Percentiles rank a stretch among this genome's conserved stretches.
Evolutionary conservation across 192 early-diverging fungal genomes (phyloP).

Genomic region (Backusella psychrophila): DNA sequence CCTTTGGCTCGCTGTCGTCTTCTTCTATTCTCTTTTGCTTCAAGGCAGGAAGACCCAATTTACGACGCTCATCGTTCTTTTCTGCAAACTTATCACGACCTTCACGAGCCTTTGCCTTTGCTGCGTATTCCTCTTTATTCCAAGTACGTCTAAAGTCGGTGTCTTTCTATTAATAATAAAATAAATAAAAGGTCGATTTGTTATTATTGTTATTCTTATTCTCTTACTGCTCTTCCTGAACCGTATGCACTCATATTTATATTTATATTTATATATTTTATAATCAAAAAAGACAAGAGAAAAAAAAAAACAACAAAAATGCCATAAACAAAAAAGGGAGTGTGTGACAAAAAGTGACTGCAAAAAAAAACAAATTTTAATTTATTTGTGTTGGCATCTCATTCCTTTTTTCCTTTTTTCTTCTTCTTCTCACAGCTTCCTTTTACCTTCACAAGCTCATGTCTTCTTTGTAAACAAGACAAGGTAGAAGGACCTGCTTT

Average conservation of each 20-base stretch:
- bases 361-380: too few relatives aligned
- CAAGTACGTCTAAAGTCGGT: slow-evolving; percentile 43
- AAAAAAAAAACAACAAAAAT: not conserved
- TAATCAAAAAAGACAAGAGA: not conserved
- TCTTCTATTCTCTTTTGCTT: slow-evolving; percentile 14
- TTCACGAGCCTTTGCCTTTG: slow-evolving; percentile 31
- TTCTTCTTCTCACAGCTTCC: too few relatives aligned
- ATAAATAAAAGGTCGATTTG: not conserved
- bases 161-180: slow-evolving; percentile 29
- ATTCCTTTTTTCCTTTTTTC: too few relatives aligned
- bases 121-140: slow-evolving; percentile 45
- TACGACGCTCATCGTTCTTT: slow-evolving; percentile 39
- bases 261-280: not conserved
- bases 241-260: slow-evolving; percentile 19
- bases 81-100: slow-evolving; percentile 27
- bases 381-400: too few relatives aligned
- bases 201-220: not conserved
- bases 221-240: slow-evolving; percentile 18
- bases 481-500: too few relatives aligned
- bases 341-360: too few relatives aligned
- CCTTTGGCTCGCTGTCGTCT: slow-evolving; percentile 23
- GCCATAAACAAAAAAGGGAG: not conserved
- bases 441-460: too few relatives aligned
- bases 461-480: too few relatives aligned
- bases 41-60: slow-evolving; percentile 32